Conservation (phyloP, 345 rosid species). For the Salix brachista region DNA sequence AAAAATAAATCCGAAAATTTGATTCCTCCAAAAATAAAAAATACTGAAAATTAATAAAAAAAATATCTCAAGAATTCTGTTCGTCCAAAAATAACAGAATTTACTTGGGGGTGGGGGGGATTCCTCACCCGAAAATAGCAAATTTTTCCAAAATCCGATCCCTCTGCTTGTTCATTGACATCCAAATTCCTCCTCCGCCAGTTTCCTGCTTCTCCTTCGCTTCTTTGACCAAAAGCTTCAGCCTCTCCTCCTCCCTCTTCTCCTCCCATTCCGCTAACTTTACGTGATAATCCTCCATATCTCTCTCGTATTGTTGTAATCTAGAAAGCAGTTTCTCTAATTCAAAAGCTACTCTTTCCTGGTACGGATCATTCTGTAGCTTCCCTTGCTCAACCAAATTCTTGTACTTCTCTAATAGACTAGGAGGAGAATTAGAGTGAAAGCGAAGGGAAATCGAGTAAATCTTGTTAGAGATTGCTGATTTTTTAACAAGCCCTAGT, state of each 20-base stretch:
- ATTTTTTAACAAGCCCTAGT: conserved; percentile 5
- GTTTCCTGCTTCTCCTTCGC: conserved; percentile 60
- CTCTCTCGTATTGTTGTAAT: conserved; percentile 72
- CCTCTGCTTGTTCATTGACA: conserved; percentile 48
- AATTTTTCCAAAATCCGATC: conserved; percentile 55
- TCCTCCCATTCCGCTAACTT: conserved; percentile 74
- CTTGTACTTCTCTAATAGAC: conserved; percentile 48
- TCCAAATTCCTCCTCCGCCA: conserved; percentile 48
- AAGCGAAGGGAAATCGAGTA: conserved; percentile 27
- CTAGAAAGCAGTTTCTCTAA: conserved; percentile 63
- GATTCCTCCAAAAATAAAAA: not conserved
- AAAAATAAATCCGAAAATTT: too few relatives aligned
- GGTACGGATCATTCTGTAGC: conserved; percentile 69
- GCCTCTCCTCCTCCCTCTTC: conserved; percentile 61
- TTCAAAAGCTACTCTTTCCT: conserved; percentile 66
- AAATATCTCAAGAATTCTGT: too few relatives aligned
- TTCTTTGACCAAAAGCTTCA: conserved; percentile 68
- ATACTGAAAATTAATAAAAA: not conserved
- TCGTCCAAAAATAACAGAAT: too few relatives aligned
- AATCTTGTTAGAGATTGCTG: conserved; percentile 18
- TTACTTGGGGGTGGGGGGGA: too few relatives aligned
- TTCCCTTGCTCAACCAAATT: conserved; percentile 66
- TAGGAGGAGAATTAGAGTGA: conserved; percentile 32
- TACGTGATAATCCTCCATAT: conserved; percentile 82
- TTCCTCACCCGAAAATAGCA: conserved; percentile 43